Conservation (phyloP, 164 flowering plant genomes). For the Macadamia tetraphylla region DNA sequence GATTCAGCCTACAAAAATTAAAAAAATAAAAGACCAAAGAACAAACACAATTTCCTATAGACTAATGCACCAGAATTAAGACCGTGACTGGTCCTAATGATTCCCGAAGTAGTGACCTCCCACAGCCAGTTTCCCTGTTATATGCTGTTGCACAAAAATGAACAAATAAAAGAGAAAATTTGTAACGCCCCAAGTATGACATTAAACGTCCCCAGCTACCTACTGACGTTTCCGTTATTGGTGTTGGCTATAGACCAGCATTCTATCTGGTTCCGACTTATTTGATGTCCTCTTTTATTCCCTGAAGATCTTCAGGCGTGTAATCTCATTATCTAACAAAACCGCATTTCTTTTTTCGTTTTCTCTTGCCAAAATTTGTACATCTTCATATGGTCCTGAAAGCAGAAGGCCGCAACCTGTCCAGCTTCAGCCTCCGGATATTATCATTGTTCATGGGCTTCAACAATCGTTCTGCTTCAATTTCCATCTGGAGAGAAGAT, state of each 20-base stretch:
- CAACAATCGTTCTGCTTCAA: conserved; percentile 45
- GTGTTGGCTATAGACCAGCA: conserved; percentile 16
- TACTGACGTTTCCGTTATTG: conserved; percentile 5
- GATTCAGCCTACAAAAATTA: conserved; percentile 5
- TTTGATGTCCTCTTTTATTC: conserved; percentile 6
- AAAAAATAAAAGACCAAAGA: background rate
- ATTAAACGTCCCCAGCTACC: background rate
- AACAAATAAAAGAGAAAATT: background rate
- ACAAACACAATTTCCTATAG: background rate
- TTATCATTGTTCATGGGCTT: conserved; percentile 42
- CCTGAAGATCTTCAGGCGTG: background rate
- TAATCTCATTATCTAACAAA: conserved; percentile 6
- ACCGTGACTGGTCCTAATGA: conserved; percentile 1
- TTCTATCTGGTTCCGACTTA: conserved; percentile 18
- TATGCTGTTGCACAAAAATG: conserved; percentile 5
- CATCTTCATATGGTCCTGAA: conserved; percentile 24
- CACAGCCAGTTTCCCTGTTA: background rate
- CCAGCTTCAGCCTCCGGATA: conserved; percentile 42
- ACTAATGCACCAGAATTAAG: conserved; percentile 10
- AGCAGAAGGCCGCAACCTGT: conserved; percentile 39
- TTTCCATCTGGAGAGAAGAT: conserved; percentile 48
- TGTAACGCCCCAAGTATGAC: background rate
- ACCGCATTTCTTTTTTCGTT: background rate
- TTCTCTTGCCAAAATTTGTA: conserved; percentile 9
- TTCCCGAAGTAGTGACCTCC: background rate